Conservation (phyloP, 208 protist species). For the Zelonia costaricensis region DNA sequence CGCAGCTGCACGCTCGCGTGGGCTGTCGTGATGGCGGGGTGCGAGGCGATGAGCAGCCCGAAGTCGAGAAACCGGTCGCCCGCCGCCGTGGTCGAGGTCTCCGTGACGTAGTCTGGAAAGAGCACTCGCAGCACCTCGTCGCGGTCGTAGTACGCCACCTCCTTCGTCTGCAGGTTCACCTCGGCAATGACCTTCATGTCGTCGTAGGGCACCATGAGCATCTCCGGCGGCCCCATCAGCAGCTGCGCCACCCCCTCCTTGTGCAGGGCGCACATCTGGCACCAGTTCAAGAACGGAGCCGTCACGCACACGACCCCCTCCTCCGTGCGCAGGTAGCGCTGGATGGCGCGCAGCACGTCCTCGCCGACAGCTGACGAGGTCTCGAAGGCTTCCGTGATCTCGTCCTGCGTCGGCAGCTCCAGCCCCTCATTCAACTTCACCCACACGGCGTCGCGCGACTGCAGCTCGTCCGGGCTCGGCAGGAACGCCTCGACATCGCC, state of each 20-base stretch:
- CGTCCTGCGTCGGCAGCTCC: constrained; percentile 36
- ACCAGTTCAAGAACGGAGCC: constrained; percentile 86
- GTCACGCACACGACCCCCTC: constrained; percentile 69
- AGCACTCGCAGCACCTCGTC: constrained; percentile 64
- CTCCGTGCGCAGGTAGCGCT: constrained; percentile 71
- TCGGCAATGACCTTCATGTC: constrained; percentile 71
- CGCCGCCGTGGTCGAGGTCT: constrained; percentile 46
- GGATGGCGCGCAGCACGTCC: constrained; percentile 79
- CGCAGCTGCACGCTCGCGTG: constrained; percentile 52
- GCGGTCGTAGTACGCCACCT: constrained; percentile 67
- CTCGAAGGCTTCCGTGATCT: constrained; percentile 73
- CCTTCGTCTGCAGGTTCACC: constrained; percentile 58
- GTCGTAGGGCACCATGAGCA: constrained; percentile 82
- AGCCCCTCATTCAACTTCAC: constrained; percentile 50
- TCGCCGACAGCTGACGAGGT: constrained; percentile 60
- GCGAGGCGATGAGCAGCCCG: constrained; percentile 68
- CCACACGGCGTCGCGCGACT: constrained; percentile 67
- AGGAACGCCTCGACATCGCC: constrained; percentile 83
- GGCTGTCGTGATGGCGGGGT: constrained; percentile 67
- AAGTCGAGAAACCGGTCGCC: constrained; percentile 84
- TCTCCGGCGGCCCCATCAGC: constrained; percentile 77
- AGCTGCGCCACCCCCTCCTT: constrained; percentile 74
- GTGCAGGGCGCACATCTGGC: constrained; percentile 82
- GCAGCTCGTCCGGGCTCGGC: constrained; percentile 54
- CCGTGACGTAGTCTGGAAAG: constrained; percentile 63